These are phyloP conservation scores for Thyridium curvatum DNA, from an alignment of 2,329 filamentous ascomycete species.

Conservation along the genomic window DNA sequence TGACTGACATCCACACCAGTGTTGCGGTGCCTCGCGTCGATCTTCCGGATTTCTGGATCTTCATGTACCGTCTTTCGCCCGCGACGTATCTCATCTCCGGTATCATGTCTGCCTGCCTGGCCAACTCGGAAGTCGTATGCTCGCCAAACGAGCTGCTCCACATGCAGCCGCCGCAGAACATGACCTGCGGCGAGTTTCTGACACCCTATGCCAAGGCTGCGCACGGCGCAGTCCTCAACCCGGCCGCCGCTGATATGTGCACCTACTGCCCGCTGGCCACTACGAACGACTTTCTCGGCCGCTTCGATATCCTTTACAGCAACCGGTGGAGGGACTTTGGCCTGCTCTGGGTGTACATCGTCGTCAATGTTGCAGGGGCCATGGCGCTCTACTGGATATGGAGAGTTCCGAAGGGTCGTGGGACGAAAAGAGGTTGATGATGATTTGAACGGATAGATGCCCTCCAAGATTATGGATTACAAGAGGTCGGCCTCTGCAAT, in stretches of 20 bases:
- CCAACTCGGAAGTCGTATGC: conserved; percentile 46
- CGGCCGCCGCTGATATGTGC: conserved; percentile 48
- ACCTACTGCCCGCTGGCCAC: conserved; percentile 58
- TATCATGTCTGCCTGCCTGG: conserved; percentile 60
- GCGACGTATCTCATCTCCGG: conserved; percentile 65
- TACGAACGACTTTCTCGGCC: conserved; percentile 55
- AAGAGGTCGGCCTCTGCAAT: too few species aligned
- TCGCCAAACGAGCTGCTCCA: conserved; percentile 49
- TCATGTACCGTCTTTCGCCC: conserved; percentile 65
- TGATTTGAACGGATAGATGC: too few species aligned
- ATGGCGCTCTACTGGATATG: conserved; percentile 58
- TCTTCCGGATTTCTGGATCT: conserved; percentile 69
- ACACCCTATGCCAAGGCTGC: conserved; percentile 42
- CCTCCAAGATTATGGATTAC: too few species aligned
- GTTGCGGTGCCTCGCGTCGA: conserved; percentile 51
- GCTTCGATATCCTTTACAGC: conserved; percentile 38
- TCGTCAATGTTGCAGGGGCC: conserved; percentile 55
- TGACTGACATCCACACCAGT: conserved; percentile 23
- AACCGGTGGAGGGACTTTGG: conserved; percentile 66
- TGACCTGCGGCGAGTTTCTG: conserved; percentile 61
- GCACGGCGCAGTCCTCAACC: conserved; percentile 56
- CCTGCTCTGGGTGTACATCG: conserved; percentile 60
- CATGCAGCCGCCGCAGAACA: conserved; percentile 57
- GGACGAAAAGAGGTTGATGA: too few species aligned
- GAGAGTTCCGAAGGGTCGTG: conserved; percentile 34